Conservation (phyloP, 768 basidiomycete genomes). For the Chlorophyllum brunneum region DNA sequence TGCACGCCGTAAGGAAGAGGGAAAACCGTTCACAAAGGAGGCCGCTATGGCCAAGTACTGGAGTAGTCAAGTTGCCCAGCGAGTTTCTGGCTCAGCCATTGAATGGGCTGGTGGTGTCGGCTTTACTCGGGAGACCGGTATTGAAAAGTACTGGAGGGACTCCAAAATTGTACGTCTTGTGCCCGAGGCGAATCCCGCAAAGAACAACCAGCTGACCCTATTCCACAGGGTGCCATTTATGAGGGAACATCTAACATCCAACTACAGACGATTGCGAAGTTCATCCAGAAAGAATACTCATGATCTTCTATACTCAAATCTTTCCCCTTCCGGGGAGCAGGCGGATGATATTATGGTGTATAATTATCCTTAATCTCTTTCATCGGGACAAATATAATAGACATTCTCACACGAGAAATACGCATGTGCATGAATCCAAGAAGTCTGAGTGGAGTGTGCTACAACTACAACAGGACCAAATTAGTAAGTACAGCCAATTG, state of each 20-base stretch:
- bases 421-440: background rate
- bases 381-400: background rate
- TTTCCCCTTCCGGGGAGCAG: background rate
- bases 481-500: background rate
- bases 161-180: slow-evolving; percentile 85
- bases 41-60: slow-evolving; percentile 99
- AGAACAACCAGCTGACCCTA: slow-evolving; percentile 7
- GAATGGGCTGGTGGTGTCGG: slow-evolving; percentile 96
- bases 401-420: background rate
- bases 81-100: slow-evolving; percentile 84
- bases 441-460: slow-evolving; percentile 9
- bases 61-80: slow-evolving; percentile 85
- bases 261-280: slow-evolving; percentile 91
- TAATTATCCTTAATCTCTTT: background rate
- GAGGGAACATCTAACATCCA: slow-evolving; percentile 99
- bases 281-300: slow-evolving; percentile 82
- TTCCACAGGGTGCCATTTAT: slow-evolving; percentile 75
- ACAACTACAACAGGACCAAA: background rate
- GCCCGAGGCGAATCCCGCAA: no score
- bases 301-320: slow-evolving; percentile 23
- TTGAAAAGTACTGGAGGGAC: slow-evolving; percentile 96
- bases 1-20: slow-evolving; percentile 91
- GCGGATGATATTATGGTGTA: background rate
- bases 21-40: slow-evolving; percentile 80
- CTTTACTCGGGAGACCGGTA: slow-evolving; percentile 89